These are phyloP conservation scores for Chamaenerion angustifolium DNA, from an alignment of 345 rosid species.

Conservation along the genomic window DNA sequence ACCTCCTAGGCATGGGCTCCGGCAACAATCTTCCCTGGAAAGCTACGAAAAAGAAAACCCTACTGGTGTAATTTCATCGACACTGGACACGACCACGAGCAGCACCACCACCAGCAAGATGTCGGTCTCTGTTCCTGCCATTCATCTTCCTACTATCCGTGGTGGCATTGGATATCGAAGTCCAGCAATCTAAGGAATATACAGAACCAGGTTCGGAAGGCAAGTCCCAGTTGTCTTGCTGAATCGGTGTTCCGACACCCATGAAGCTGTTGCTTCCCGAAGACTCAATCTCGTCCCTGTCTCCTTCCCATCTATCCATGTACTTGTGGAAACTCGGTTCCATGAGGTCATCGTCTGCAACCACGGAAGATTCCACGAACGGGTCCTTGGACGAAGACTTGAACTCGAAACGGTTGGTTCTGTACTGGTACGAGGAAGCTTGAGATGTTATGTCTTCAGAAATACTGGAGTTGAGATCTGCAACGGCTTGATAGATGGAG, in stretches of 20 bases:
- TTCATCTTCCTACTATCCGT: conserved; percentile 21
- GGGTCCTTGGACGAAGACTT: conserved; percentile 29
- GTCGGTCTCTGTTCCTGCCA: conserved; percentile 26
- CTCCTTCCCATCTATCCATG: conserved; percentile 44
- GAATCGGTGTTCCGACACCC: conserved; percentile 22
- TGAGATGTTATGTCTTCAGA: conserved; percentile 18
- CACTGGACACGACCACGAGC: conserved; percentile 24
- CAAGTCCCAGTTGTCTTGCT: conserved; percentile 35
- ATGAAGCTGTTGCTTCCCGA: conserved; percentile 81
- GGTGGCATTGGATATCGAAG: conserved; percentile 33
- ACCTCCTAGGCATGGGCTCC: no score
- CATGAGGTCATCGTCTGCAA: conserved; percentile 39
- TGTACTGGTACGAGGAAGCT: conserved; percentile 14
- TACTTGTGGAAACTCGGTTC: conserved; percentile 86
- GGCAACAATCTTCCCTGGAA: no score
- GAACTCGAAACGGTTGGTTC: conserved; percentile 14
- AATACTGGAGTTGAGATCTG: conserved; percentile 57
- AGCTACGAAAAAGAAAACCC: conserved; percentile 10
- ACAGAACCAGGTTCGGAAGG: conserved; percentile 69
- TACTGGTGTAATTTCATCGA: conserved; percentile 9
- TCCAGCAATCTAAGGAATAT: conserved; percentile 64
- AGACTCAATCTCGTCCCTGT: conserved; percentile 71
- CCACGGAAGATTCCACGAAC: conserved; percentile 48
- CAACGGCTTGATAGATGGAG: conserved; percentile 72
- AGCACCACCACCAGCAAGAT: conserved; percentile 12